Evolutionary conservation across 2,329 filamentous ascomycete genomes (phyloP).

Genomic region (Hypocrella siamensis): DNA sequence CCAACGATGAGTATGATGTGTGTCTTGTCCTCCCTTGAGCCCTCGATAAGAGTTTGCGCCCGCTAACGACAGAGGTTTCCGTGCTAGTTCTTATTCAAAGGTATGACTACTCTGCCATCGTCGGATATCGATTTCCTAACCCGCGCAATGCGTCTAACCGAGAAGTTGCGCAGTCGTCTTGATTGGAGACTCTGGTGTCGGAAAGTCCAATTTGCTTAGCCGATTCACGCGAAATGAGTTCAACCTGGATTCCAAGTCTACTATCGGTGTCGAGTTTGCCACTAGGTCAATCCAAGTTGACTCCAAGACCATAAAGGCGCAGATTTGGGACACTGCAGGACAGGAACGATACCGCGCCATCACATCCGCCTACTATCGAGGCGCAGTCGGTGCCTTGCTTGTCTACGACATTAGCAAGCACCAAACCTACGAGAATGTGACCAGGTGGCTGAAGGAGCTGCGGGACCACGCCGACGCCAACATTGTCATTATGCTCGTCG

Average conservation of each 20-base stretch:
- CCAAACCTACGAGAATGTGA: slow-evolving; percentile 98
- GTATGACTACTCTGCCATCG: slow-evolving; percentile 31
- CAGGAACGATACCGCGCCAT: slow-evolving; percentile 99
- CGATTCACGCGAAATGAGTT: slow-evolving; percentile 99
- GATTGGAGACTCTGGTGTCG: slow-evolving; percentile 97
- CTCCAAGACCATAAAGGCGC: slow-evolving; percentile 98
- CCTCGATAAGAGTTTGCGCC: slow-evolving; percentile 8
- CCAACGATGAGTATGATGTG: slow-evolving; percentile 99
- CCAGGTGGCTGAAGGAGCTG: slow-evolving; percentile 96
- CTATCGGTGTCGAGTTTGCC: slow-evolving; percentile 98
- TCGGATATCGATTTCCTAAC: slow-evolving; percentile 4
- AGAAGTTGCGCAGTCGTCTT: slow-evolving; percentile 60
- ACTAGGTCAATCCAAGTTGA: slow-evolving; percentile 98
- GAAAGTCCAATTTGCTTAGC: slow-evolving; percentile 99
- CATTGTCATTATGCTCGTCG: slow-evolving; percentile 98
- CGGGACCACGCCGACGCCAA: slow-evolving; percentile 96
- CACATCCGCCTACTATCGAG: slow-evolving; percentile 97
- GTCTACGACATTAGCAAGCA: slow-evolving; percentile 99
- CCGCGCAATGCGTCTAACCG: neutral
- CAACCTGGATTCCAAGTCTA: slow-evolving; percentile 99
- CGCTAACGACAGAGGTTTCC: slow-evolving; percentile 15
- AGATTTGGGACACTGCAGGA: slow-evolving; percentile 99
- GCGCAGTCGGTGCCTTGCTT: slow-evolving; percentile 88
- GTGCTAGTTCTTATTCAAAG: slow-evolving; percentile 93
- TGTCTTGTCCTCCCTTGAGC: slow-evolving; percentile 21